Conservation (phyloP, 2,329 filamentous ascomycete species). For the Calonectria fujianensis region DNA sequence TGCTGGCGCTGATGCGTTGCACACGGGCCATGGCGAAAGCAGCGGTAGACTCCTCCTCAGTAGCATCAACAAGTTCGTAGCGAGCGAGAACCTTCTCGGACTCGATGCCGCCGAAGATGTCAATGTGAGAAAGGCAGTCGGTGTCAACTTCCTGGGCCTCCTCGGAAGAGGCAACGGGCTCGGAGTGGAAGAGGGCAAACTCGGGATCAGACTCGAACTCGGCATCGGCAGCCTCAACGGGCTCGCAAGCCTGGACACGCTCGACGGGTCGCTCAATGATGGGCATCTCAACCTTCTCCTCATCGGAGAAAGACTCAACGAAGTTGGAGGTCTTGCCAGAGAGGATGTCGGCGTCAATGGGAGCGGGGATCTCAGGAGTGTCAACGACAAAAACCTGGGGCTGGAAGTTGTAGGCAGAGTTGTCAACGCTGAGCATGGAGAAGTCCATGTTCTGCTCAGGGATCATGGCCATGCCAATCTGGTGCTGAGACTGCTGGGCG, state of each 20-base stretch:
- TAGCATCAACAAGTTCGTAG: conserved; percentile 78
- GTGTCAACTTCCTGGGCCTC: conserved; percentile 64
- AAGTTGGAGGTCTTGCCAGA: conserved; percentile 81
- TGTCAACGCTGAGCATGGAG: conserved; percentile 79
- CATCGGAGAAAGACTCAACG: conserved; percentile 67
- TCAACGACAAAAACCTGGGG: conserved; percentile 86
- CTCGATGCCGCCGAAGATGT: conserved; percentile 73
- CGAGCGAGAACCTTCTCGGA: conserved; percentile 78
- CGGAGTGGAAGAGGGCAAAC: conserved; percentile 76
- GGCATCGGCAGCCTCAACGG: conserved; percentile 63
- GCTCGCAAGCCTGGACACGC: conserved; percentile 57
- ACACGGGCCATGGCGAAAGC: conserved; percentile 69
- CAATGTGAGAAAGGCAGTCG: conserved; percentile 62
- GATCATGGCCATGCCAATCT: conserved; percentile 88
- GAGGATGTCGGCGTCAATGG: conserved; percentile 77
- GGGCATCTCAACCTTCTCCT: conserved; percentile 75
- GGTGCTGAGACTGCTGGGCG: conserved; percentile 74
- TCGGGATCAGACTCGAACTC: conserved; percentile 79
- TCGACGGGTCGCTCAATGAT: conserved; percentile 70
- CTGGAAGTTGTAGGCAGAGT: conserved; percentile 75
- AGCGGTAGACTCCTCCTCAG: conserved; percentile 68
- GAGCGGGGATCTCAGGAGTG: conserved; percentile 78
- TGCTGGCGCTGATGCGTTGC: conserved; percentile 67
- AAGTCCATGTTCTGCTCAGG: conserved; percentile 87
- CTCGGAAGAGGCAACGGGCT: conserved; percentile 53